Conservation (phyloP, 306 rosid species). For the Bauhinia variegata region DNA sequence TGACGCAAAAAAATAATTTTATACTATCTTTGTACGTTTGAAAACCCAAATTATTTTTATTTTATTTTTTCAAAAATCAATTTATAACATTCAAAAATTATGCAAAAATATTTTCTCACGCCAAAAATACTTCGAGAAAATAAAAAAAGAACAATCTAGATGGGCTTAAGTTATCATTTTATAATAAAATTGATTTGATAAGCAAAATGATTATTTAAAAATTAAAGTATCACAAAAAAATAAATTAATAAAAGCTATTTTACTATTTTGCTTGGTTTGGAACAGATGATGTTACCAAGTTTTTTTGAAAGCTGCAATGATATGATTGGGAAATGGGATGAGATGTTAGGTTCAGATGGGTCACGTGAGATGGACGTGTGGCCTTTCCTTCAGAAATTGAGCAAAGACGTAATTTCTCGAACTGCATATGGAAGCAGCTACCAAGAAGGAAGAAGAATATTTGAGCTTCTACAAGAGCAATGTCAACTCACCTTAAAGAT, state of each 20-base stretch:
- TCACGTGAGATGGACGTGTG: constrained; percentile 31
- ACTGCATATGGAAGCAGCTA: constrained; percentile 37
- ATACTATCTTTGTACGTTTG: too few species aligned
- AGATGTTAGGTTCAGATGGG: constrained; percentile 1
- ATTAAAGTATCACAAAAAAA: not conserved
- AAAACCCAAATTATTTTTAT: too few species aligned
- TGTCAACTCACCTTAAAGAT: not conserved
- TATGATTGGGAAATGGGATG: constrained; percentile 38
- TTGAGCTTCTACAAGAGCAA: constrained; percentile 26
- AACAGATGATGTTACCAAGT: constrained; percentile 16
- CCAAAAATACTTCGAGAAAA: too few species aligned
- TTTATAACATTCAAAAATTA: too few species aligned
- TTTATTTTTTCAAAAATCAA: too few species aligned
- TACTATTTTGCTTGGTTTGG: too few species aligned
- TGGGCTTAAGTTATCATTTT: too few species aligned
- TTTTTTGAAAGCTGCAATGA: constrained; percentile 12
- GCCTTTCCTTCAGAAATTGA: constrained; percentile 14
- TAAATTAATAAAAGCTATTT: not conserved
- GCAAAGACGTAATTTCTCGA: constrained; percentile 32
- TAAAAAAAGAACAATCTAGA: too few species aligned
- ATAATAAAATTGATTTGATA: too few species aligned
- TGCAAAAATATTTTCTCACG: too few species aligned
- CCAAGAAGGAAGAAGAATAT: constrained; percentile 35
- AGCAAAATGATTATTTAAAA: too few species aligned
- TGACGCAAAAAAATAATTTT: too few species aligned